Evolutionary conservation across 768 basidiomycete species (phyloP).

Genomic region (Leccinum imitatum): DNA sequence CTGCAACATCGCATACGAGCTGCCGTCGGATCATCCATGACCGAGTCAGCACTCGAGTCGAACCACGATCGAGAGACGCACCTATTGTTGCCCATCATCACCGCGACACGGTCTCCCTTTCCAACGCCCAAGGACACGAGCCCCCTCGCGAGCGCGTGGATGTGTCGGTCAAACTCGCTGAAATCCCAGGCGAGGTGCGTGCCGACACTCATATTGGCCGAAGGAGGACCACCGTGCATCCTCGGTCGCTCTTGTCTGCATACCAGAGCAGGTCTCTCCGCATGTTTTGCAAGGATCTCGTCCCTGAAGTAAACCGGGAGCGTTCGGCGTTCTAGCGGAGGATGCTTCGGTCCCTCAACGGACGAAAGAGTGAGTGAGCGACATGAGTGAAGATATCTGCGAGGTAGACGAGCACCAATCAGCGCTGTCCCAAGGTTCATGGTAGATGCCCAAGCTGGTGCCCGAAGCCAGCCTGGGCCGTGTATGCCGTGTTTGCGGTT

Average conservation of each 20-base stretch:
- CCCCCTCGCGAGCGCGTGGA: conserved; percentile 68
- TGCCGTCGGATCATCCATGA: conserved; percentile 26
- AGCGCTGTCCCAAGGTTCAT: conserved; percentile 5
- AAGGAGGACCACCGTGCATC: conserved; percentile 59
- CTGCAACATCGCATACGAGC: conserved; percentile 77
- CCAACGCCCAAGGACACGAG: conserved; percentile 65
- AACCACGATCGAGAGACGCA: conserved; percentile 26
- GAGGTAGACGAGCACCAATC: conserved; percentile 4
- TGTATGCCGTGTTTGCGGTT: neutral
- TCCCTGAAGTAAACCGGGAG: conserved; percentile 60
- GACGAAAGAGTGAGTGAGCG: conserved; percentile 45
- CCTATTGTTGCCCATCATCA: conserved; percentile 88
- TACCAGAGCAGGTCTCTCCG: conserved; percentile 59
- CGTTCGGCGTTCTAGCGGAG: conserved; percentile 55
- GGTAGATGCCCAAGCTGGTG: neutral
- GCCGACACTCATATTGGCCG: conserved; percentile 46
- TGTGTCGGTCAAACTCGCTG: conserved; percentile 63
- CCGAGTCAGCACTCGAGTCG: neutral
- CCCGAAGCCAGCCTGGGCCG: neutral
- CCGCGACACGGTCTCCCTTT: conserved; percentile 76
- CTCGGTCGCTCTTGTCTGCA: conserved; percentile 58
- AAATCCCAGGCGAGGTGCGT: conserved; percentile 73
- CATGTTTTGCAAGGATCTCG: conserved; percentile 51
- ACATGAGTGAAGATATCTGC: conserved; percentile 11
- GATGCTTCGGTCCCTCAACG: conserved; percentile 56